Percentiles rank a stretch among this genome's conserved stretches.
phyloP scores from a whole-genome alignment of 1,284 basidiomycete species.

The Ceratobasidium sp. region DNA sequence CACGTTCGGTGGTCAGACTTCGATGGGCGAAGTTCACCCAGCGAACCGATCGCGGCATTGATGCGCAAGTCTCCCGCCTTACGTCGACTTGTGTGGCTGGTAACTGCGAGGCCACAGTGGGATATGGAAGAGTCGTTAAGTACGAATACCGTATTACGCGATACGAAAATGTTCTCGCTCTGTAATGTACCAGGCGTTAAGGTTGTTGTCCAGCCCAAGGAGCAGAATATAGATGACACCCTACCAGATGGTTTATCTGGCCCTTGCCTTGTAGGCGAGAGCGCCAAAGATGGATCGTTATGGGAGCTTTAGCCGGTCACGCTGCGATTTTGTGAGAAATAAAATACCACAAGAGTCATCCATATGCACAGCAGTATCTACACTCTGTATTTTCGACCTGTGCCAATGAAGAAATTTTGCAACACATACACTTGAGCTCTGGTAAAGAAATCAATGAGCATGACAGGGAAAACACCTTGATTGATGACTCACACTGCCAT shows the following conservation, averaged over 20 bases:
- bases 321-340: background rate
- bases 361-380: conserved; percentile 50
- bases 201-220: conserved; percentile 18
- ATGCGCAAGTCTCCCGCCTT: conserved; percentile 1
- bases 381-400: conserved; percentile 83
- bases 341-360: conserved; percentile 18
- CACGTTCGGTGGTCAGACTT: conserved; percentile 30
- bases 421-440: conserved; percentile 89
- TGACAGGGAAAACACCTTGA: conserved; percentile 36
- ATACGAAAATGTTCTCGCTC: conserved; percentile 14
- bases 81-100: conserved; percentile 24
- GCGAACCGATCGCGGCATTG: conserved; percentile 7
- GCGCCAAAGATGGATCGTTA: conserved; percentile 21
- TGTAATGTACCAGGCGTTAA: conserved; percentile 27
- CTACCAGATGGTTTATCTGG: conserved; percentile 27
- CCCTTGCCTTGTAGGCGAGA: conserved; percentile 15
- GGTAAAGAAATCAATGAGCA: conserved; percentile 38
- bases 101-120: conserved; percentile 26
- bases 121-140: conserved; percentile 13
- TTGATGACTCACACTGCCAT: conserved; percentile 78
- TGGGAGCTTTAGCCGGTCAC: conserved; percentile 9
- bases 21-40: conserved; percentile 3
- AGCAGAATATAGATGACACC: conserved; percentile 5
- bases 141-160: background rate
- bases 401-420: conserved; percentile 92